A percentile compares a stretch with the other conserved stretches of the same genome.
These are phyloP conservation scores for Fusarium lyarnte DNA, from an alignment of 2,329 filamentous ascomycete genomes.

Conservation along the genomic window DNA sequence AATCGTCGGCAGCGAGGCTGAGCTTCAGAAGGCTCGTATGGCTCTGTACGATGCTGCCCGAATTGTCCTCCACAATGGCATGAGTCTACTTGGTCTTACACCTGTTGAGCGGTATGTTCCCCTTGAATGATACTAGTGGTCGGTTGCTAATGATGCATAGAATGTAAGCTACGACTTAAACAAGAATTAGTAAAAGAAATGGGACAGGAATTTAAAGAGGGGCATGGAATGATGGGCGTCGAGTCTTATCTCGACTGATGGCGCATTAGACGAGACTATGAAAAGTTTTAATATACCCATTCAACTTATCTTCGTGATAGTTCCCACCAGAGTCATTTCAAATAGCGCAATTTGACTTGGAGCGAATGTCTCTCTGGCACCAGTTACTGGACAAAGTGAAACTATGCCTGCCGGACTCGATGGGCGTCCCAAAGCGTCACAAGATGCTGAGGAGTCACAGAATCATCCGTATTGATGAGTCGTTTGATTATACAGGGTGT, in stretches of 20 bases:
- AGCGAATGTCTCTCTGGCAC: neutral
- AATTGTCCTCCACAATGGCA: constrained; percentile 82
- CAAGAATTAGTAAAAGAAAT: neutral
- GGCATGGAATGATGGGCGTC: constrained; percentile 5
- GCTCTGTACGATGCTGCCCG: constrained; percentile 81
- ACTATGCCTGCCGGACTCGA: no score
- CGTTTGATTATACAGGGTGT: no score
- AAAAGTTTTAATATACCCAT: constrained; percentile 46
- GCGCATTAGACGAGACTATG: constrained; percentile 38
- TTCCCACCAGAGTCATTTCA: no score
- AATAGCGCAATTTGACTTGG: neutral
- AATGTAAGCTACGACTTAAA: constrained; percentile 36
- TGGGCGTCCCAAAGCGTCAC: no score
- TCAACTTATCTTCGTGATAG: neutral
- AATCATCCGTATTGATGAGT: neutral
- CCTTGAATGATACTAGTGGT: no score
- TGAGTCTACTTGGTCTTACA: constrained; percentile 80
- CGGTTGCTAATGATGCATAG: constrained; percentile 29
- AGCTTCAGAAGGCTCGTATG: constrained; percentile 73
- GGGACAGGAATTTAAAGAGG: constrained; percentile 1
- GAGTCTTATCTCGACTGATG: constrained; percentile 19
- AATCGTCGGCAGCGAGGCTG: constrained; percentile 80
- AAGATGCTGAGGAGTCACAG: neutral
- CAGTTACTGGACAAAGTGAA: neutral
- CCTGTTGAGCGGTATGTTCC: constrained; percentile 69